Percentiles rank a stretch among this genome's conserved stretches.
phyloP scores from a whole-genome alignment of 768 basidiomycete genomes.

The Naganishia friedmannii region DNA sequence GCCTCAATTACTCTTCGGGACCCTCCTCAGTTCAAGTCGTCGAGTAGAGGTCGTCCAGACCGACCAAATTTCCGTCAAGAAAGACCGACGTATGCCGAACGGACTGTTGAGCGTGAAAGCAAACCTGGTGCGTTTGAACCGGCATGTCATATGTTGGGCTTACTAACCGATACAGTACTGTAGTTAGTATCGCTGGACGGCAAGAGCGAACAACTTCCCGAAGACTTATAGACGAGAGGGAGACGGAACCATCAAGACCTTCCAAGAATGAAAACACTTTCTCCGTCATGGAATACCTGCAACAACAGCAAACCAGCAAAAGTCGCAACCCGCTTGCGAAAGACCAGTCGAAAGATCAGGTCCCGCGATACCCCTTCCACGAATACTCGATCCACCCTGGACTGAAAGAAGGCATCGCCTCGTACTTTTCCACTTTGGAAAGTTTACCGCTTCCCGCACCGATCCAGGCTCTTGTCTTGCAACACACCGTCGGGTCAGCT shows the following conservation, averaged over 20 bases:
- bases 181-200: neutral
- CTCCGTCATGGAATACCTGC: slow-evolving; percentile 22
- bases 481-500: slow-evolving; percentile 59
- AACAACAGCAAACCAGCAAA: neutral
- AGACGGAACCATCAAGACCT: neutral
- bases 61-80: neutral
- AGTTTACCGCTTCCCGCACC: slow-evolving; percentile 25
- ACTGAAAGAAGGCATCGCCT: slow-evolving; percentile 25
- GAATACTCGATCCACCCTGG: slow-evolving; percentile 30
- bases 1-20: neutral
- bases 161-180: neutral
- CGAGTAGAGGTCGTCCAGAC: neutral
- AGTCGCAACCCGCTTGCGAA: neutral
- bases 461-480: slow-evolving; percentile 65
- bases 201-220: slow-evolving; percentile 17
- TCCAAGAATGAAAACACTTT: neutral
- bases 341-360: slow-evolving; percentile 15
- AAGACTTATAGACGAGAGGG: slow-evolving; percentile 11
- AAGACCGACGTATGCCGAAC: neutral
- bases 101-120: neutral
- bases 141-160: neutral
- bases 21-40: slow-evolving; percentile 1
- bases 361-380: slow-evolving; percentile 21
- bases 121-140: neutral
- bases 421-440: slow-evolving; percentile 9